Evolutionary conservation across 2,329 filamentous ascomycete species (phyloP).

Genomic region (Clonostachys solani): DNA sequence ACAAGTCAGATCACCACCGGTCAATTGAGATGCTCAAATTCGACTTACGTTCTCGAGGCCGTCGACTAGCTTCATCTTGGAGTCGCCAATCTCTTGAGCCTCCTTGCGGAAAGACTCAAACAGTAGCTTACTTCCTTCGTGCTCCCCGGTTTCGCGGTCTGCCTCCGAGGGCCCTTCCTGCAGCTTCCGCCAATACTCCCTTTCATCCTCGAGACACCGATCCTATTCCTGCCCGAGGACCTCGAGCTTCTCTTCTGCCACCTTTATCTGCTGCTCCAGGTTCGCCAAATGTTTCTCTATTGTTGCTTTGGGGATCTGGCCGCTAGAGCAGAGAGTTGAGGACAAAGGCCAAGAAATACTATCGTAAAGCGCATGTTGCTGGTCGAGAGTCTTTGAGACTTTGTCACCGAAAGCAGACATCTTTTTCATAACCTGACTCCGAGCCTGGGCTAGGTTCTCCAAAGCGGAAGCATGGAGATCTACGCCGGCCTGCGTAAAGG

Average conservation of each 20-base stretch:
- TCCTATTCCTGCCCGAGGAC: constrained; percentile 15
- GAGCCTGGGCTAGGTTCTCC: constrained; percentile 10
- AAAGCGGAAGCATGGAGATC: neutral
- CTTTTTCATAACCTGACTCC: constrained; percentile 11
- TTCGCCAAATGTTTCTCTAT: constrained; percentile 15
- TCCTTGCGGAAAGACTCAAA: constrained; percentile 8
- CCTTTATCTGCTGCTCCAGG: constrained; percentile 11
- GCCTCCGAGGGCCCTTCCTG: neutral
- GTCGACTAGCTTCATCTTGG: constrained; percentile 11
- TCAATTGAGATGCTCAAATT: neutral
- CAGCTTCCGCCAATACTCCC: constrained; percentile 11
- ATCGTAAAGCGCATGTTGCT: constrained; percentile 16
- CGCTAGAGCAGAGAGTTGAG: constrained; percentile 20
- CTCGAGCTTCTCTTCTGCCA: constrained; percentile 14
- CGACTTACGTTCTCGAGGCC: constrained; percentile 18
- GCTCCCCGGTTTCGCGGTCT: neutral
- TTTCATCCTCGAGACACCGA: constrained; percentile 10
- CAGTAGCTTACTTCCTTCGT: neutral
- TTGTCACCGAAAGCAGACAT: constrained; percentile 11
- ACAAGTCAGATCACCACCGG: neutral
- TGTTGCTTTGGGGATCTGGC: constrained; percentile 12
- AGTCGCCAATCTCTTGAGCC: constrained; percentile 12
- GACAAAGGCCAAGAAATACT: constrained; percentile 23
- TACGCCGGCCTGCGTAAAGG: neutral
- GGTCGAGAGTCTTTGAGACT: constrained; percentile 7